Percentiles rank a stretch among this genome's conserved stretches.
Evolutionary conservation across 306 rosid genomes (phyloP).

Genomic region (Lathyrus oleraceus): DNA sequence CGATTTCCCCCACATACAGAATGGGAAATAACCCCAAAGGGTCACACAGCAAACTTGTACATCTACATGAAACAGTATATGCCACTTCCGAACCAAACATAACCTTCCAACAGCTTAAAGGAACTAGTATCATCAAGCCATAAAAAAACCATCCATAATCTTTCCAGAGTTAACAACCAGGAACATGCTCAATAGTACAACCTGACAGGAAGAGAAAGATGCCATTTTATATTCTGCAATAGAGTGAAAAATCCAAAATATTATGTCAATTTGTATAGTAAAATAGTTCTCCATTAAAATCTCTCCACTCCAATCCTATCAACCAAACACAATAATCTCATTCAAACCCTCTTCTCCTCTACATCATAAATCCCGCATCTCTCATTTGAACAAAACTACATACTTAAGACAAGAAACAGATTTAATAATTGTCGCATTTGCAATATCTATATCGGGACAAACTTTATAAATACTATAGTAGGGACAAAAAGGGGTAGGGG

Average conservation of each 20-base stretch:
- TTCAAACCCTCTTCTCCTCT: background rate
- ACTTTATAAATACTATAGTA: background rate
- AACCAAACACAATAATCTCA: background rate
- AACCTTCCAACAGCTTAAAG: slow-evolving; percentile 38
- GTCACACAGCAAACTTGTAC: slow-evolving; percentile 34
- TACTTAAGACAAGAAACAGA: background rate
- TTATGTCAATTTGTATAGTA: background rate
- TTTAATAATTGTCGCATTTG: background rate
- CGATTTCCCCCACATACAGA: slow-evolving; percentile 27
- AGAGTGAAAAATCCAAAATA: background rate
- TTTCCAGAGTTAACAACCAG: slow-evolving; percentile 42
- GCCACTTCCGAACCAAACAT: slow-evolving; percentile 36
- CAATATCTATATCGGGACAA: background rate
- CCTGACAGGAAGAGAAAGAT: slow-evolving; percentile 42
- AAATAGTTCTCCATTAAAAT: background rate
- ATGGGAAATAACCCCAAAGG: slow-evolving; percentile 33
- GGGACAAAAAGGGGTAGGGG: background rate
- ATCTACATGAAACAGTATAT: slow-evolving; percentile 32
- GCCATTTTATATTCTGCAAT: slow-evolving; percentile 45
- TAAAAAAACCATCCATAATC: slow-evolving; percentile 45
- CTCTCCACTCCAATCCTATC: background rate
- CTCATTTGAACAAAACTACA: background rate
- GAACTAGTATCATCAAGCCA: slow-evolving; percentile 43
- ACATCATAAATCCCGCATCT: background rate
- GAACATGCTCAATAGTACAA: slow-evolving; percentile 48